These are phyloP conservation scores for Aspergillus asperescens DNA, from an alignment of 495 filamentous ascomycete genomes.

Conservation along the genomic window DNA sequence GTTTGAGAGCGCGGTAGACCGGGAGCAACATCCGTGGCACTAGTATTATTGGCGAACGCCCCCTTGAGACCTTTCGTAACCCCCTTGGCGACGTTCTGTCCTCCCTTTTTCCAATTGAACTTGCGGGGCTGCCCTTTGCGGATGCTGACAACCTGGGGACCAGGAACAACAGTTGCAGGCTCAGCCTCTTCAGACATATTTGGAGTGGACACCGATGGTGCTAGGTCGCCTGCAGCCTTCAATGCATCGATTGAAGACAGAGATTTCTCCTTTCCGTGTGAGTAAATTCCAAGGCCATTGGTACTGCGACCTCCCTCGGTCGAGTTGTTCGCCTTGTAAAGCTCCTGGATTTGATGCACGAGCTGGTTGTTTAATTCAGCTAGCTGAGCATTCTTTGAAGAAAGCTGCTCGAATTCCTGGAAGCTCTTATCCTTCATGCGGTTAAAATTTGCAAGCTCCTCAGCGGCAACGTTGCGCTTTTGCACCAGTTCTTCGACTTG, in stretches of 20 bases:
- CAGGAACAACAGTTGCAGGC: constrained; percentile 60
- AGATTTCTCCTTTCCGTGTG: constrained; percentile 66
- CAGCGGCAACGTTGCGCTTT: constrained; percentile 71
- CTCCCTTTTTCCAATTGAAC: constrained; percentile 98
- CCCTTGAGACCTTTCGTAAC: constrained; percentile 89
- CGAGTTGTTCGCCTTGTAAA: constrained; percentile 77
- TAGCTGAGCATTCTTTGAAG: constrained; percentile 87
- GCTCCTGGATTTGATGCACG: constrained; percentile 86
- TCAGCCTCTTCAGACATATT: constrained; percentile 63
- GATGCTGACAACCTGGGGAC: constrained; percentile 87
- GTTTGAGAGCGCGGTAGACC: constrained; percentile 44
- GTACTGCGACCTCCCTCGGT: constrained; percentile 48
- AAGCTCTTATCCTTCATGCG: constrained; percentile 84
- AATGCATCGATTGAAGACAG: constrained; percentile 57
- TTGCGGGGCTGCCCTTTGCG: constrained; percentile 88
- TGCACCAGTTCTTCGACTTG: constrained; percentile 81
- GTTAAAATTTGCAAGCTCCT: constrained; percentile 74
- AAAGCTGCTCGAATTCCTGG: constrained; percentile 91
- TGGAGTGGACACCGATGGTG: constrained; percentile 49
- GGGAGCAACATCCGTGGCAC: constrained; percentile 34
- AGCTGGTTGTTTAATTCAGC: constrained; percentile 92
- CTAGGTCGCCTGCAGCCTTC: constrained; percentile 47
- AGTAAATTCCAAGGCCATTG: constrained; percentile 86
- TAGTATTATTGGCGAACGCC: constrained; percentile 49
- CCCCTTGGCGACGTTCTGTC: constrained; percentile 86